Conservation (phyloP, 768 basidiomycete genomes). For the Xerocomus potaroensis region DNA sequence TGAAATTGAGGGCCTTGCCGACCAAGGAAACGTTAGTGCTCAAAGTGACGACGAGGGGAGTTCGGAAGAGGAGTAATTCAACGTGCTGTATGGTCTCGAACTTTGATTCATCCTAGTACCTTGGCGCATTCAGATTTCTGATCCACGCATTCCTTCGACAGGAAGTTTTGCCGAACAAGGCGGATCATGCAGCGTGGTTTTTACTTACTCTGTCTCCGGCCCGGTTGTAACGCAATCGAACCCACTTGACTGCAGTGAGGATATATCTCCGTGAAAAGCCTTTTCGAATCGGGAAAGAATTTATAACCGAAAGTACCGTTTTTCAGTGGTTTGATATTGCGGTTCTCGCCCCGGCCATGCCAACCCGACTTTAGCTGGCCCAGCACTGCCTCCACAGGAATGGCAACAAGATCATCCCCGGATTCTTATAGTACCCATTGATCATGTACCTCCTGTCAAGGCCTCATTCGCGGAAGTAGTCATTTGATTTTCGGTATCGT, state of each 20-base stretch:
- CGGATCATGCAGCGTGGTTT: conserved; percentile 15
- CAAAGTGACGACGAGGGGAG: conserved; percentile 24
- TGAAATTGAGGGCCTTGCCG: conserved; percentile 58
- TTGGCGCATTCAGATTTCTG: conserved; percentile 20
- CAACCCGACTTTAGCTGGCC: background rate
- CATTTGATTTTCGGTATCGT: conserved; percentile 14
- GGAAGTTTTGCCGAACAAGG: conserved; percentile 13
- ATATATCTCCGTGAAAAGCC: conserved; percentile 6
- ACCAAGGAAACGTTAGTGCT: conserved; percentile 25
- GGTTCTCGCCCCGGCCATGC: background rate
- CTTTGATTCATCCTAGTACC: conserved; percentile 30
- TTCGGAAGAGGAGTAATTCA: conserved; percentile 28
- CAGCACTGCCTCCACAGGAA: conserved; percentile 21
- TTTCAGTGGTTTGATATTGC: background rate
- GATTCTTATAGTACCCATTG: conserved; percentile 6
- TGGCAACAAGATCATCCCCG: conserved; percentile 15
- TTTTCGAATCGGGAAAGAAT: conserved; percentile 1
- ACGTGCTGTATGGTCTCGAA: conserved; percentile 28
- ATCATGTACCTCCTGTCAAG: conserved; percentile 15
- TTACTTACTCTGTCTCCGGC: conserved; percentile 3
- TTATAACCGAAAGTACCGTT: conserved; percentile 1
- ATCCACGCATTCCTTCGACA: conserved; percentile 16
- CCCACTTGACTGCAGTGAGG: conserved; percentile 2
- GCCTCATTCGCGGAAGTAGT: conserved; percentile 11
- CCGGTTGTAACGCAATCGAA: conserved; percentile 3